Base-by-base conservation (phyloP, 1,139 yeast genomes). In the Blastobotrys arbuscula region DNA sequence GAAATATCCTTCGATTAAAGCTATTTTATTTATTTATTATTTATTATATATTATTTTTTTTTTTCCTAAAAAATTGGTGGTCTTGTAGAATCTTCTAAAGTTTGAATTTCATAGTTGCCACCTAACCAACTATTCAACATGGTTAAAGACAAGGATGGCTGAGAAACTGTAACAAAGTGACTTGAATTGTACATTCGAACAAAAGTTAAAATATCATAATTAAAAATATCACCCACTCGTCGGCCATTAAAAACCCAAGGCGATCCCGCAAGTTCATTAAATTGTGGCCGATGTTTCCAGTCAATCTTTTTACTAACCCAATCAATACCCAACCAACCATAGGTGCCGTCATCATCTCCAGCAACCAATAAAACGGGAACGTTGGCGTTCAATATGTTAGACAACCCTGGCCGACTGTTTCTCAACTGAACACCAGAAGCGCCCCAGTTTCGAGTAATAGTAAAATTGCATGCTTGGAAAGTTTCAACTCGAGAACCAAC, bases 301-400 rank as follows among this genome's bases (percentile, higher is more conserved):
- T 79, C 80, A 57, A 87, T 75, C 49, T 68, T 72, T 58, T 83
- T 73, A 40, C 86, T 72, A 95, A 95, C 86, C 3, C 84, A 92
- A 59, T 76, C 76, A 68, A 84, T 84, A 53, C 95, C 95, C 58
- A 86, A 74, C 95, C 95, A 86, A 71, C 86, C 87, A 71, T 95
- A 86, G 57, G 86, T 86, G 64, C 78, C 85, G 66, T 87, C 96
- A 69, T 86, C 85, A 68, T 87, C 95, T 61, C 96, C 96, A 10
- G 94, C 95, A 61, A 85, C 86, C 53, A 86, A 74, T 62, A 87
- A 74, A 8, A 85, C 88, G 3, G 95, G 95, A 7, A 23, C 42
- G 12, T 36, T 42, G 40, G 41, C 82, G 67, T 52, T 50, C 39
- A 85, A 63, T 3, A 76, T 79, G 48, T 72, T 63, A 41, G 82